A percentile compares a stretch with the other conserved stretches of the same genome.
These are phyloP conservation scores for Oryza glumipatula DNA, from an alignment of 176 grass and related monocot genomes.

Conservation along the genomic window DNA sequence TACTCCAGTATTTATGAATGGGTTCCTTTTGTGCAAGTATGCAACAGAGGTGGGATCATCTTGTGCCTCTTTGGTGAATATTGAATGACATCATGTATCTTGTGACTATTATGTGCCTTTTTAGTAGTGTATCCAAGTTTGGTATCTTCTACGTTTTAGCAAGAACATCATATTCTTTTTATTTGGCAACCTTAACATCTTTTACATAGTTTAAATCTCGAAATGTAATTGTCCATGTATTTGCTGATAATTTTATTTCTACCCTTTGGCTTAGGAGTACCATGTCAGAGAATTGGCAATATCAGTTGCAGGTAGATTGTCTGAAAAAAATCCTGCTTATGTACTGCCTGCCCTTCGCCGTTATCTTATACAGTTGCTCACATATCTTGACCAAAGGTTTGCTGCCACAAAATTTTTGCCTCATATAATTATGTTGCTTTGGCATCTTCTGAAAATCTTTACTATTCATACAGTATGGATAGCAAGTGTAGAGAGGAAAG, in stretches of 20 bases:
- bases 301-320: slow-evolving; percentile 88
- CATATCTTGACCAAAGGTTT: slow-evolving; percentile 95
- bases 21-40: too few species aligned
- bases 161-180: neutral
- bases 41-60: too few species aligned
- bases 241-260: slow-evolving; percentile 26
- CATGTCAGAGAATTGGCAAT: slow-evolving; percentile 90
- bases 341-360: slow-evolving; percentile 96
- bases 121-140: slow-evolving; percentile 6
- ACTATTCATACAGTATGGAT: slow-evolving; percentile 74
- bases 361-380: slow-evolving; percentile 94
- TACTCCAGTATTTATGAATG: too few species aligned
- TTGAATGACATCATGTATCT: neutral
- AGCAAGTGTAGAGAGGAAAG: slow-evolving; percentile 97
- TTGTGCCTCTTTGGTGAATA: neutral
- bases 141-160: slow-evolving; percentile 2
- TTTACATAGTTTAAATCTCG: slow-evolving; percentile 15
- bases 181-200: neutral
- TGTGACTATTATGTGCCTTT: neutral
- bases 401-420: slow-evolving; percentile 14
- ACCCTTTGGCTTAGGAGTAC: slow-evolving; percentile 71
- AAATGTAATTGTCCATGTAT: slow-evolving; percentile 2
- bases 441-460: slow-evolving; percentile 31
- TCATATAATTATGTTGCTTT: slow-evolving; percentile 39
- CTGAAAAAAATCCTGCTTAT: slow-evolving; percentile 99